These are phyloP conservation scores for Rhododendron molle DNA, from an alignment of 148 eudicot species.

Conservation along the genomic window DNA sequence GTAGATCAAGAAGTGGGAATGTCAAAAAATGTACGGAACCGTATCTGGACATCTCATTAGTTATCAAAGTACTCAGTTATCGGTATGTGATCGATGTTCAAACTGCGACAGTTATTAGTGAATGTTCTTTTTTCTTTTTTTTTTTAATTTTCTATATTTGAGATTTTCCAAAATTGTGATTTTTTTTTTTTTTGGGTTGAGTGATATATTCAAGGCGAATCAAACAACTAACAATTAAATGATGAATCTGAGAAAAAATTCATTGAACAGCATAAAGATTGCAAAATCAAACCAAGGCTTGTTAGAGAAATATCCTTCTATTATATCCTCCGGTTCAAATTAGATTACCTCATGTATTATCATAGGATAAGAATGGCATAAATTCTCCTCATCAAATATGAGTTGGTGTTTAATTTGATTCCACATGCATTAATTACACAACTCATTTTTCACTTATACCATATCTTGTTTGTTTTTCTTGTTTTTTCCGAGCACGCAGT, in stretches of 20 bases:
- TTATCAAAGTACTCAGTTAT: not conserved
- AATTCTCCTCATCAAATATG: not conserved
- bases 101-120: not conserved
- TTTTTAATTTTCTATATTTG: too few relatives aligned
- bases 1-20: not conserved
- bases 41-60: not conserved
- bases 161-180: too few relatives aligned
- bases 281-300: not conserved
- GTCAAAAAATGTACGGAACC: not conserved
- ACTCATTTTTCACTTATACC: not conserved
- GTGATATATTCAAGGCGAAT: too few relatives aligned
- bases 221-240: not conserved
- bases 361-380: not conserved
- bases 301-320: not conserved
- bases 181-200: not conserved
- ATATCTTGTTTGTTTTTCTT: too few relatives aligned
- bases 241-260: not conserved
- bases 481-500: too few relatives aligned
- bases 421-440: not conserved
- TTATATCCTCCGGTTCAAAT: too few relatives aligned
- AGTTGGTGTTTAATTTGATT: not conserved
- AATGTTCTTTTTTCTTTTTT: not conserved
- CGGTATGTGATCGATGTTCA: not conserved
- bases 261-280: too few relatives aligned
- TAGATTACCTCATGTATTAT: too few relatives aligned